phyloP scores from a whole-genome alignment of 495 filamentous ascomycete genomes.

The Hypoxylon fuscum region DNA sequence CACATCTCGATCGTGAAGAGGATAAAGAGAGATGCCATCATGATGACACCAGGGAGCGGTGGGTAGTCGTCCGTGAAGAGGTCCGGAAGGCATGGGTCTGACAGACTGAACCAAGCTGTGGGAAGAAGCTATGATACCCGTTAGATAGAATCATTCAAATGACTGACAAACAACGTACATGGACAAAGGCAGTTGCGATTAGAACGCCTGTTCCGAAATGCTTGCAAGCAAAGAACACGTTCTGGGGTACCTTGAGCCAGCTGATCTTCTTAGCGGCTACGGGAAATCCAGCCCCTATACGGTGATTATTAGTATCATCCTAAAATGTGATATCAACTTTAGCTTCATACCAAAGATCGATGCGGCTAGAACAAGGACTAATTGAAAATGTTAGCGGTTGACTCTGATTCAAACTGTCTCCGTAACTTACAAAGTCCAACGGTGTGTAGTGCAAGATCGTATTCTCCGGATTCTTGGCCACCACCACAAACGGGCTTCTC shows the following conservation, averaged over 20 bases:
- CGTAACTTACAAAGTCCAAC: conserved; percentile 58
- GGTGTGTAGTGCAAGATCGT: conserved; percentile 60
- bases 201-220: conserved; percentile 78
- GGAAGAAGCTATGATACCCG: conserved; percentile 56
- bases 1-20: conserved; percentile 68
- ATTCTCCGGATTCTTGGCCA: conserved; percentile 52
- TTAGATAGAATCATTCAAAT: conserved; percentile 8
- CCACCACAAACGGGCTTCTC: conserved; percentile 59
- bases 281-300: conserved; percentile 57
- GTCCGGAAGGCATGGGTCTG: conserved; percentile 66
- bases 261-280: conserved; percentile 63
- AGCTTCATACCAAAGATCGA: conserved; percentile 50
- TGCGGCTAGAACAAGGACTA: conserved; percentile 52
- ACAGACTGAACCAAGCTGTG: conserved; percentile 64
- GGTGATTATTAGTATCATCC: conserved; percentile 6
- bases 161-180: conserved; percentile 58
- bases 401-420: neutral
- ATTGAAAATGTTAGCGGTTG: conserved; percentile 26
- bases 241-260: conserved; percentile 62
- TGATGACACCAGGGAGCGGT: conserved; percentile 67
- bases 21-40: conserved; percentile 64
- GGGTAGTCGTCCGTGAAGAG: conserved; percentile 65
- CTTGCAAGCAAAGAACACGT: conserved; percentile 63
- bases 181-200: conserved; percentile 74
- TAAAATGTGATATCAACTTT: neutral